Conservation (phyloP, 108 stramenopile species). For the Pseudonitzschia pungens region DNA sequence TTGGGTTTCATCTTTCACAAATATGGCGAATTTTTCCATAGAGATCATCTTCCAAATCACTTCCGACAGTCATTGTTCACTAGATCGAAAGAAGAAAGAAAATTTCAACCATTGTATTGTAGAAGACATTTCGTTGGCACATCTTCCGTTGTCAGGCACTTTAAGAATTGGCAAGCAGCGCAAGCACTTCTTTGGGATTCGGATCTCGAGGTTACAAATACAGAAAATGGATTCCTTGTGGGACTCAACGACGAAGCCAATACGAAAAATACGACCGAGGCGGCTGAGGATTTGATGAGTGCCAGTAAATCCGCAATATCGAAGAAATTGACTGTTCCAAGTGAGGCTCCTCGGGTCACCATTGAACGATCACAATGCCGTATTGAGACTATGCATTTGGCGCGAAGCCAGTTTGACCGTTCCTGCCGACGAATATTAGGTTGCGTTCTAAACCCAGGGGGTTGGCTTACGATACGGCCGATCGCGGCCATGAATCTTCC, state of each 20-base stretch:
- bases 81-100: conserved; percentile 14
- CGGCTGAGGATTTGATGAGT: neutral
- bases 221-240: conserved; percentile 6
- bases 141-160: conserved; percentile 16
- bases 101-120: conserved; percentile 4
- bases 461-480: conserved; percentile 75
- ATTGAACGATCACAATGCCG: conserved; percentile 22
- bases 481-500: conserved; percentile 80
- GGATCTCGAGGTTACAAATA: conserved; percentile 15
- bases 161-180: conserved; percentile 38
- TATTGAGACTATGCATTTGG: conserved; percentile 24
- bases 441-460: conserved; percentile 71
- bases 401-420: conserved; percentile 56
- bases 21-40: conserved; percentile 23
- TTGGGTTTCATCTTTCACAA: conserved; percentile 40
- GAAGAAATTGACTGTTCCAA: conserved; percentile 28
- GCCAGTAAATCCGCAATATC: conserved; percentile 1
- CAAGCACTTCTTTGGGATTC: conserved; percentile 27
- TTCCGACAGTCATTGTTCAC: conserved; percentile 32
- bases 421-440: conserved; percentile 46
- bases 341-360: conserved; percentile 20
- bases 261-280: neutral
- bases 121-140: conserved; percentile 21
- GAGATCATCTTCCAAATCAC: conserved; percentile 35
- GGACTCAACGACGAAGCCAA: neutral